Evolutionary conservation across 2,329 filamentous ascomycete genomes (phyloP).

Genomic region (Pleoardoris graminearum): DNA sequence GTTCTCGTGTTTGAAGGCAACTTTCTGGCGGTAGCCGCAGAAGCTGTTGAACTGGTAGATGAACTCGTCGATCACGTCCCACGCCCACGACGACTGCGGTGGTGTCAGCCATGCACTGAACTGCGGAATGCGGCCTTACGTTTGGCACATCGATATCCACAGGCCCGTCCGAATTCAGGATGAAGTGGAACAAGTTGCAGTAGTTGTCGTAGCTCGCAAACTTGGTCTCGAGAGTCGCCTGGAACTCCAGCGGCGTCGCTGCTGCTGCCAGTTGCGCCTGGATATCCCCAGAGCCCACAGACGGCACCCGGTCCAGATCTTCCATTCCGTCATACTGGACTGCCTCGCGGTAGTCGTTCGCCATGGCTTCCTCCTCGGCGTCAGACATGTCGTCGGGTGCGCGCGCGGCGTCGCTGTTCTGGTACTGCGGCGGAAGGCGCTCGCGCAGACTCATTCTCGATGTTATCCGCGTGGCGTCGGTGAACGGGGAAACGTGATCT

Average conservation of each 20-base stretch:
- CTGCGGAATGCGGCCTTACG: constrained; percentile 61
- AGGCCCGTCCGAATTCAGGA: constrained; percentile 98
- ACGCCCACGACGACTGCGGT: constrained; percentile 93
- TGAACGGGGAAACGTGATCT: constrained; percentile 5
- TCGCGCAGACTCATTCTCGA: constrained; percentile 35
- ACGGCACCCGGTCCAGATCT: constrained; percentile 72
- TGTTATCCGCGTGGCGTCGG: constrained; percentile 13
- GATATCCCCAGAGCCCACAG: constrained; percentile 77
- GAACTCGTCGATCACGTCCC: constrained; percentile 99
- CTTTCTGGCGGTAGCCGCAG: constrained; percentile 91
- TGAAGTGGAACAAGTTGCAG: constrained; percentile 99
- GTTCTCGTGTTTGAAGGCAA: constrained; percentile 80
- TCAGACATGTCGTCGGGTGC: constrained; percentile 78
- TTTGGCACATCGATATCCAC: constrained; percentile 96
- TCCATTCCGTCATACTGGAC: constrained; percentile 89
- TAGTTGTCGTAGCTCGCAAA: constrained; percentile 99
- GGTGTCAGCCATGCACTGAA: constrained; percentile 18
- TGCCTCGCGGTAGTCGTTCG: constrained; percentile 92
- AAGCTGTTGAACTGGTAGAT: constrained; percentile 99
- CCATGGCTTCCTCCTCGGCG: constrained; percentile 92
- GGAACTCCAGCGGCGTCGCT: constrained; percentile 93
- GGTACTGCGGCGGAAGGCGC: constrained; percentile 41
- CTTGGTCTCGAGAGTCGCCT: constrained; percentile 92
- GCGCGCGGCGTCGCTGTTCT: constrained; percentile 47
- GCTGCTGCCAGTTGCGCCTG: constrained; percentile 89